Evolutionary conservation across 768 basidiomycete species (phyloP).

Genomic region (Lentinula lateritia): DNA sequence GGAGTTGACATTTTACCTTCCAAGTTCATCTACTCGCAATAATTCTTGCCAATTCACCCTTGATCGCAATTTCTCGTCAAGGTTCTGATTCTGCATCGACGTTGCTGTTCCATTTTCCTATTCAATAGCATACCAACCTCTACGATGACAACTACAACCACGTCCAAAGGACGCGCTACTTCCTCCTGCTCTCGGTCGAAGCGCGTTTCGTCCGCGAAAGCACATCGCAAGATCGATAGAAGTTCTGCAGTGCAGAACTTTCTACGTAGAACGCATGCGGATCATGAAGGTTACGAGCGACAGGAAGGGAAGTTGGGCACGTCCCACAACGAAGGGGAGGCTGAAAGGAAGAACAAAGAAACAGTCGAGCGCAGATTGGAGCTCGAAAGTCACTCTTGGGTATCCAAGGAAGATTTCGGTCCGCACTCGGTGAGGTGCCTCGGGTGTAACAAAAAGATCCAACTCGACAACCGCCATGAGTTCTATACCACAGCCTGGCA

Average conservation of each 20-base stretch:
- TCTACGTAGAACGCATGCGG: neutral
- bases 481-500: neutral
- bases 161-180: neutral
- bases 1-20: neutral
- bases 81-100: neutral
- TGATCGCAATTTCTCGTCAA: neutral
- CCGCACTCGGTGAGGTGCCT: neutral
- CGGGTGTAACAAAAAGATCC: neutral
- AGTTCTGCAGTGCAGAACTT: neutral
- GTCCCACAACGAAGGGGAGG: neutral
- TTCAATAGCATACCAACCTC: neutral
- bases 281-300: no score
- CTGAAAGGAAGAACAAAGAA: neutral
- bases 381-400: neutral
- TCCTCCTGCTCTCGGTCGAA: neutral
- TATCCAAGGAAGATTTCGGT: neutral
- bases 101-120: neutral
- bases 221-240: neutral
- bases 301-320: neutral
- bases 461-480: neutral
- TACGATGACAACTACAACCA: neutral
- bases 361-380: neutral
- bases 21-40: no score
- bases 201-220: neutral
- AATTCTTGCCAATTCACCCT: no score